Evolutionary conservation across 1,284 basidiomycete genomes (phyloP).

Genomic region (Pseudozyma pruni): DNA sequence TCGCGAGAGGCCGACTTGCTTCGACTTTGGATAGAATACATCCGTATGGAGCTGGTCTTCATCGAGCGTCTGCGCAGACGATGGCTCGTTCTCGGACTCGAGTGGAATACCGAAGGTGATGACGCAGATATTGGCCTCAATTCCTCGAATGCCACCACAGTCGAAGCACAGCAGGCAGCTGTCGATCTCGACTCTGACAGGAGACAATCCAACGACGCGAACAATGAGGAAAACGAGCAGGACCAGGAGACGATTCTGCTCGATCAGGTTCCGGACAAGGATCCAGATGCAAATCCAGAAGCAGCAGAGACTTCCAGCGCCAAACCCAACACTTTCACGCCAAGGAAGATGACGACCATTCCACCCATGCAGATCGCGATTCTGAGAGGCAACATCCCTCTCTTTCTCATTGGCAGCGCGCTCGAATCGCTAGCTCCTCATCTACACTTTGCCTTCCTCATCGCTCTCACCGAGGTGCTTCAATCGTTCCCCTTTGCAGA

Average conservation of each 20-base stretch:
- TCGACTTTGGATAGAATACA: conserved; percentile 70
- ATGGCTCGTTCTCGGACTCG: conserved; percentile 81
- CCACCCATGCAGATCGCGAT: conserved; percentile 54
- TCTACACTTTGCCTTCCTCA: conserved; percentile 51
- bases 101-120: conserved; percentile 31
- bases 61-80: conserved; percentile 83
- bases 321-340: conserved; percentile 34
- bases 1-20: conserved; percentile 51
- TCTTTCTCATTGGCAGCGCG: conserved; percentile 51
- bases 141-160: conserved; percentile 16
- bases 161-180: conserved; percentile 32
- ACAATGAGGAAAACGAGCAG: conserved; percentile 7
- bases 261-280: conserved; percentile 37
- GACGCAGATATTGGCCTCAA: neutral
- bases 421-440: conserved; percentile 43
- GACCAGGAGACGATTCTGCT: conserved; percentile 35
- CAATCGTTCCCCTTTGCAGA: conserved; percentile 58
- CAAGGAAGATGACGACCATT: conserved; percentile 29
- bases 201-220: neutral
- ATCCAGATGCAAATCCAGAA: conserved; percentile 28
- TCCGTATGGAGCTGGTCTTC: conserved; percentile 90
- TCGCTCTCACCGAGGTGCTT: conserved; percentile 50
- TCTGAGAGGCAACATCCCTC: conserved; percentile 54
- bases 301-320: conserved; percentile 7
- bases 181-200: conserved; percentile 29